Evolutionary conservation across 495 filamentous ascomycete species (phyloP), one percentile per base, ranked within the genome.

Genomic region (Pyrenopolyporus hunteri): DNA sequence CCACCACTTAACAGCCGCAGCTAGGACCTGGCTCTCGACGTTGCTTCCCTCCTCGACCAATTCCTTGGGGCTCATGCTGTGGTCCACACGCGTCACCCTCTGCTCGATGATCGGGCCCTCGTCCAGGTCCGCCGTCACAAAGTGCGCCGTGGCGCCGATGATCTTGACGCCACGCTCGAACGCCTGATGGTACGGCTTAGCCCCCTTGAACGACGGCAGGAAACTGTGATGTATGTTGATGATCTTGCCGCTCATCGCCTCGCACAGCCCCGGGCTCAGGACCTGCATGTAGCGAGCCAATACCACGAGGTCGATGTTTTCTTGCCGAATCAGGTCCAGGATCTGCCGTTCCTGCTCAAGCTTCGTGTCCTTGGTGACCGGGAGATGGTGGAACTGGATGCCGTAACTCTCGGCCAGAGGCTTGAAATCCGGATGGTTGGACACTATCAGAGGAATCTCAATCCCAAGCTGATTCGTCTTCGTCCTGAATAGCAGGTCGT

Each of bases 201-300:
- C 88, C 22, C 88, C 88, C 78, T 90, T 91, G 80, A 91, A 91
- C 25, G 81, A 85, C 2, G 87, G 88, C 79, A 91, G 65, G 82
- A 91, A 91, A 57, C 80, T 83, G 75, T 91, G 88, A 75, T 91
- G 88, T 74, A 91, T 90, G 74, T 91, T 91, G 84, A 91, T 89
- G 73, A 90, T 90, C 47, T 81, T 81, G 7, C 87, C 87, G 43
- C 80, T 83, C 87, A 90, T 89, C 44, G 82, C 87, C 60, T 81
- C 74, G 72, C 87, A 91, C 22, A 91, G 74, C n/a, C 70, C 80
- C 10, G 87, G 86, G 42, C 82, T 87, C 4, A 91, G 78, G n/a
- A 91, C 86, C 74, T 91, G 88, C 88, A 91, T 91, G 75, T 91
- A 91, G 44, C 88, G 85, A n/a, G 88, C 88, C 49, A 91, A 69